phyloP scores from a whole-genome alignment of 352 stramenopile species.

The Phytophthora chlamydospora region DNA sequence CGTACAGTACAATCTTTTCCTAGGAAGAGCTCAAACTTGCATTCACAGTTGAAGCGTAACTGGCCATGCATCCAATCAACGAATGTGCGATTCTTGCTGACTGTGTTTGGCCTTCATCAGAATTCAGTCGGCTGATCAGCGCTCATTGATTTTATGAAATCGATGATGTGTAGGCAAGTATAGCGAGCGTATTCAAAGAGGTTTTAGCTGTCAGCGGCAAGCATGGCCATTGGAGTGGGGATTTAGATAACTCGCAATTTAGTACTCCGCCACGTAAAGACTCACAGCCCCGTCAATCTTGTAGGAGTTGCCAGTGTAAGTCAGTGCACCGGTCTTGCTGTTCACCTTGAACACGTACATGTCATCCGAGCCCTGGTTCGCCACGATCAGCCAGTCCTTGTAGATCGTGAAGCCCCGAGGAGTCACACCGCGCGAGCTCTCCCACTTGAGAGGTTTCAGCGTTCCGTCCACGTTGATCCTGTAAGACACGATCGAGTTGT shows the following conservation, averaged over 20 bases:
- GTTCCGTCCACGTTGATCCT: slow-evolving; percentile 39
- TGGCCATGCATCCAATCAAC: too few relatives aligned
- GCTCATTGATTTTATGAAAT: too few relatives aligned
- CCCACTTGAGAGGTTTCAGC: slow-evolving; percentile 40
- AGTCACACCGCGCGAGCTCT: slow-evolving; percentile 45
- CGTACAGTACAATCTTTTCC: too few relatives aligned
- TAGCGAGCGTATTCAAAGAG: too few relatives aligned
- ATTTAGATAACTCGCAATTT: background rate
- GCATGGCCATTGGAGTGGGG: background rate
- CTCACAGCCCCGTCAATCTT: slow-evolving; percentile 41
- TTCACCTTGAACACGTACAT: slow-evolving; percentile 64
- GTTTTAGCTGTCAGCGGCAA: too few relatives aligned
- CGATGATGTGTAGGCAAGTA: too few relatives aligned
- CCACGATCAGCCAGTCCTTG: slow-evolving; percentile 54
- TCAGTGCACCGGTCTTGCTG: slow-evolving; percentile 39
- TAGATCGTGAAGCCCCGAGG: slow-evolving; percentile 54
- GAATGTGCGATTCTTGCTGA: too few relatives aligned
- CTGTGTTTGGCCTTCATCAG: too few relatives aligned
- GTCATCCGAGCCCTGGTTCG: slow-evolving; percentile 58
- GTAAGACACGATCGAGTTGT: slow-evolving; percentile 68
- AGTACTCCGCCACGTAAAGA: slow-evolving; percentile 39
- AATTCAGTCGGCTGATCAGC: too few relatives aligned
- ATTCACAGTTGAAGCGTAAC: too few relatives aligned
- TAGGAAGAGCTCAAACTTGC: too few relatives aligned
- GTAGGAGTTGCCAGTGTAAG: slow-evolving; percentile 44